phyloP scores from a whole-genome alignment of 495 filamentous ascomycete genomes.

The Penicillium chermesinum region DNA sequence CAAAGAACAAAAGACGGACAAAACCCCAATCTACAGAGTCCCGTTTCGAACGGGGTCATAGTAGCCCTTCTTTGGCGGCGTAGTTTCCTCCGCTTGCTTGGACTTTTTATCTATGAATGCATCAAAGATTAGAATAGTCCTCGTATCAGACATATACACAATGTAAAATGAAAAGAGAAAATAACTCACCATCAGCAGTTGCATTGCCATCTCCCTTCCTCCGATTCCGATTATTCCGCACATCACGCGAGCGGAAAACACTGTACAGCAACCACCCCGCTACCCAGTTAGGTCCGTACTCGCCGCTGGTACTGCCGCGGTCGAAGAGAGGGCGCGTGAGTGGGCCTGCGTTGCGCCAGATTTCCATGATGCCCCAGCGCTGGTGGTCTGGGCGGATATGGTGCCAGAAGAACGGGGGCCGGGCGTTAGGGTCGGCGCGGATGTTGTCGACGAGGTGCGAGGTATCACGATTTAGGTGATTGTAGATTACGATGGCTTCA shows the following conservation, averaged over 20 bases:
- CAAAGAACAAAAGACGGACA: neutral
- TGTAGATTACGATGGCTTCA: conserved; percentile 45
- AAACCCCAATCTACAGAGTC: conserved; percentile 19
- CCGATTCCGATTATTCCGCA: conserved; percentile 48
- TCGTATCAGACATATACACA: neutral
- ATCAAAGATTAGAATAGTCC: conserved; percentile 3
- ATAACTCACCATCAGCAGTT: conserved; percentile 8
- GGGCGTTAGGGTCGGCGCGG: conserved; percentile 28
- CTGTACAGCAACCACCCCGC: conserved; percentile 55
- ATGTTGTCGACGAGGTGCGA: conserved; percentile 38
- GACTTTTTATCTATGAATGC: conserved; percentile 16
- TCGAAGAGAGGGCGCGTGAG: conserved; percentile 38
- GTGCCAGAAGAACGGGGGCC: conserved; percentile 44
- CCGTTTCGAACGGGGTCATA: conserved; percentile 47
- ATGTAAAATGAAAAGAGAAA: neutral
- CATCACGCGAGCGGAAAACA: conserved; percentile 54
- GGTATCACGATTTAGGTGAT: conserved; percentile 35
- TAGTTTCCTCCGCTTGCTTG: conserved; percentile 20
- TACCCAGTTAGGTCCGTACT: conserved; percentile 53
- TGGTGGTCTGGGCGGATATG: conserved; percentile 40
- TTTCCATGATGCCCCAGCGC: conserved; percentile 37
- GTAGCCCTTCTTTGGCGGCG: conserved; percentile 31
- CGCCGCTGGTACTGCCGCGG: conserved; percentile 32
- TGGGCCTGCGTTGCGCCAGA: conserved; percentile 32
- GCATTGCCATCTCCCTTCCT: conserved; percentile 31